Conservation (phyloP, 805 yeast species). For the Helenozyma rhizophorensis region DNA sequence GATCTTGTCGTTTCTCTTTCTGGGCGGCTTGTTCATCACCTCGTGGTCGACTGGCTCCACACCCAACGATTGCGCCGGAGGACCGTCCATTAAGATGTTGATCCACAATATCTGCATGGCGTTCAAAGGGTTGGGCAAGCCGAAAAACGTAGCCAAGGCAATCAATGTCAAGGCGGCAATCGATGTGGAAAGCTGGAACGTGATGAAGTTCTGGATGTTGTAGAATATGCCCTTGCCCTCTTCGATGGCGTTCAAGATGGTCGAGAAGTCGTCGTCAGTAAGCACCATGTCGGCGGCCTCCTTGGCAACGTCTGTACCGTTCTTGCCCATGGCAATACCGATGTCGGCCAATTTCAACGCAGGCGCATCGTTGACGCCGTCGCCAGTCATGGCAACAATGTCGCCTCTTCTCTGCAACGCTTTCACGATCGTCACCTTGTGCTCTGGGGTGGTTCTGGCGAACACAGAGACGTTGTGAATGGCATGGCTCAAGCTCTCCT, state of each 20-base stretch:
- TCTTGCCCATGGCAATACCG: constrained; percentile 89
- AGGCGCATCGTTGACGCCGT: constrained; percentile 99
- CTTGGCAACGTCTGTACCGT: constrained; percentile 97
- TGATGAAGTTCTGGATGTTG: constrained; percentile 90
- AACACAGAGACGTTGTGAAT: constrained; percentile 82
- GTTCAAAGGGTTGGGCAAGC: constrained; percentile 88
- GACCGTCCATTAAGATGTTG: constrained; percentile 97
- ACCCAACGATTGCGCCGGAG: constrained; percentile 96
- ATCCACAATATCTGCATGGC: constrained; percentile 99
- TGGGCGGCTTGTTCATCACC: constrained; percentile 95
- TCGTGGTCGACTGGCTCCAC: constrained; percentile 96
- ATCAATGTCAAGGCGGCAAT: constrained; percentile 91
- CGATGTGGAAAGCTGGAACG: constrained; percentile 93
- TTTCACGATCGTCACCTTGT: constrained; percentile 82
- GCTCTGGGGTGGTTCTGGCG: constrained; percentile 95
- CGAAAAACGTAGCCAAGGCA: constrained; percentile 81
- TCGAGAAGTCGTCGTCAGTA: constrained; percentile 94
- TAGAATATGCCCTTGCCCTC: constrained; percentile 97
- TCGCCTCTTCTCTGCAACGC: constrained; percentile 90
- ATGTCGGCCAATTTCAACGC: constrained; percentile 93
- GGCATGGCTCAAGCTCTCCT: constrained; percentile 66
- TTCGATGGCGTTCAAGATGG: constrained; percentile 87
- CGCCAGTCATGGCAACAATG: constrained; percentile 99
- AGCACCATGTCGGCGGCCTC: constrained; percentile 98
- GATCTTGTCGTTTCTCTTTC: constrained; percentile 81